Conservation (phyloP, 768 basidiomycete species). For the Suillus discolor region DNA sequence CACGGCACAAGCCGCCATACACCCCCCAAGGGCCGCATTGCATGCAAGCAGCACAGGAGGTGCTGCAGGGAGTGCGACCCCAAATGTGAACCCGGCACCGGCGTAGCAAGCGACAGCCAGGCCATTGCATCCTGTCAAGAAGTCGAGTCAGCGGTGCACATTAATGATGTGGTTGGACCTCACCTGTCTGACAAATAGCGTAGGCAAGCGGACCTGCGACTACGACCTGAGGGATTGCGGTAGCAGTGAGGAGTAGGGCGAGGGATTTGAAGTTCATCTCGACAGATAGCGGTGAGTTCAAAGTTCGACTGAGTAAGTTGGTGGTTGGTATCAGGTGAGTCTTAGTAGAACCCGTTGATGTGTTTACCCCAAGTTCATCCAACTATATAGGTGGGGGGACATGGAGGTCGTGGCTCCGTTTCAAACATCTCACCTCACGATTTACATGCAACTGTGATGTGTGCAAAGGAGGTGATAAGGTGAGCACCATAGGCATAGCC, state of each 20-base stretch:
- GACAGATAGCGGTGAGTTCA: neutral
- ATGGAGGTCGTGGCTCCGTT: neutral
- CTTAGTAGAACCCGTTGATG: neutral
- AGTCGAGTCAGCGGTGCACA: neutral
- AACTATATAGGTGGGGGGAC: neutral
- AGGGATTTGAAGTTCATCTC: slow-evolving; percentile 29
- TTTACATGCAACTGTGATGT: neutral
- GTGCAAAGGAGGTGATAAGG: too few species aligned
- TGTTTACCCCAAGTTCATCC: too few species aligned
- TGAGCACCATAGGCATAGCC: too few species aligned
- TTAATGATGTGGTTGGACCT: neutral
- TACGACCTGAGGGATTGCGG: slow-evolving; percentile 8
- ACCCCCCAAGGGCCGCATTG: slow-evolving; percentile 23
- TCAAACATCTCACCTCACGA: neutral
- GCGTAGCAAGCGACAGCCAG: slow-evolving; percentile 25
- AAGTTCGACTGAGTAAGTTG: neutral
- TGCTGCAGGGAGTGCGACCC: slow-evolving; percentile 17
- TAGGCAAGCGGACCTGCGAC: slow-evolving; percentile 26
- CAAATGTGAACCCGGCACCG: slow-evolving; percentile 28
- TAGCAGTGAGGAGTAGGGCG: slow-evolving; percentile 17
- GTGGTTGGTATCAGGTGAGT: neutral
- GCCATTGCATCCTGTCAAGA: slow-evolving; percentile 25
- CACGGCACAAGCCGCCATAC: slow-evolving; percentile 28
- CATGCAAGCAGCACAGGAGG: slow-evolving; percentile 28
- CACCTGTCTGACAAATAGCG: slow-evolving; percentile 29